Conservation (phyloP, 2,329 filamentous ascomycete genomes). For the Trichoderma cornu-damae region DNA sequence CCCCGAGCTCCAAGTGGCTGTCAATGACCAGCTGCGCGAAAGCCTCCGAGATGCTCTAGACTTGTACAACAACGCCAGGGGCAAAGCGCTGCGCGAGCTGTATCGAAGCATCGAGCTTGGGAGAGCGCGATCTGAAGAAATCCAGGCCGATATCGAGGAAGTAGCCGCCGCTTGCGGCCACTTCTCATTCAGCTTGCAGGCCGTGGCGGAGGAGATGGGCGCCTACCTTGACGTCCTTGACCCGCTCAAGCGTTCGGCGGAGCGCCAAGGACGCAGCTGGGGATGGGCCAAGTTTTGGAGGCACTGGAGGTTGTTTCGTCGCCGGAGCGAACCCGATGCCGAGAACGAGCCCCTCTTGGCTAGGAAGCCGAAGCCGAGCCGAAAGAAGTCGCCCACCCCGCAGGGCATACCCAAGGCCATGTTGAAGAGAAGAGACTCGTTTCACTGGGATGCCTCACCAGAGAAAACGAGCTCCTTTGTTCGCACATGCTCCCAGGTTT, state of each 20-base stretch:
- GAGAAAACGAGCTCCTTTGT: conserved; percentile 41
- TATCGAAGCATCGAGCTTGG: conserved; percentile 75
- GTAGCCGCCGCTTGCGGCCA: conserved; percentile 96
- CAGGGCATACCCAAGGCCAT: conserved; percentile 53
- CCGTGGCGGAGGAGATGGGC: conserved; percentile 86
- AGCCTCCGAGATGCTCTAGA: conserved; percentile 76
- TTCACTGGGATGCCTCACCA: conserved; percentile 52
- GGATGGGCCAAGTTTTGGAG: conserved; percentile 79
- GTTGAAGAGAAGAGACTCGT: conserved; percentile 48
- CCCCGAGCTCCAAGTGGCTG: conserved; percentile 61
- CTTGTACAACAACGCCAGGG: conserved; percentile 71
- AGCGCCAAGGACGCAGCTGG: conserved; percentile 63
- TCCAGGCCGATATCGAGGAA: conserved; percentile 92
- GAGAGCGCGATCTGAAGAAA: conserved; percentile 61
- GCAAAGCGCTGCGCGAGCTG: conserved; percentile 68
- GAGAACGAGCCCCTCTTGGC: conserved; percentile 41
- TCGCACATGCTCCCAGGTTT: conserved; percentile 41
- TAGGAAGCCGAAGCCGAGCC: conserved; percentile 39
- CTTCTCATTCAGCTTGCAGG: conserved; percentile 86
- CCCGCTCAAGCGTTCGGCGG: conserved; percentile 69
- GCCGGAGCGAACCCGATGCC: conserved; percentile 31
- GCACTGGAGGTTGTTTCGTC: conserved; percentile 12
- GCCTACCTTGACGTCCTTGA: conserved; percentile 78
- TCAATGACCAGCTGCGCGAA: conserved; percentile 73
- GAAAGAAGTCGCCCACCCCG: conserved; percentile 51